Conservation (phyloP, 352 stramenopile genomes). For the Pythium scleroteichum region DNA sequence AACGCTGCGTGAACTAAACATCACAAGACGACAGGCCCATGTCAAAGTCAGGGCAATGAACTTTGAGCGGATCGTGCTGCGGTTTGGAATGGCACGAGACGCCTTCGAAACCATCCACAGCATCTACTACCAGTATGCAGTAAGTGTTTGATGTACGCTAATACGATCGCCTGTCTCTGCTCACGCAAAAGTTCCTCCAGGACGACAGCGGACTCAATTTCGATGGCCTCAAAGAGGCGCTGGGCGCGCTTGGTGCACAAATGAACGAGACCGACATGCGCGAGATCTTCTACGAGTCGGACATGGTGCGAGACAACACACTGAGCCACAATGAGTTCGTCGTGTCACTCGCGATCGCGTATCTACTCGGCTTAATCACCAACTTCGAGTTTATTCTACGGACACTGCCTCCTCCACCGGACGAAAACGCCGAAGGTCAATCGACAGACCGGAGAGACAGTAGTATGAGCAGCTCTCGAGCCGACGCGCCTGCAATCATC, state of each 20-base stretch:
- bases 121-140: slow-evolving; percentile 69
- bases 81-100: slow-evolving; percentile 62
- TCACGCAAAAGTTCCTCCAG: slow-evolving; percentile 28
- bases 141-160: slow-evolving; percentile 23
- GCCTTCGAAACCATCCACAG: slow-evolving; percentile 63
- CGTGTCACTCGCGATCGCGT: slow-evolving; percentile 80
- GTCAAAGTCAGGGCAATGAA: slow-evolving; percentile 54
- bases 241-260: slow-evolving; percentile 57
- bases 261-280: slow-evolving; percentile 71
- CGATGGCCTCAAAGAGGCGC: slow-evolving; percentile 59
- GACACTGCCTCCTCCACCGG: slow-evolving; percentile 11
- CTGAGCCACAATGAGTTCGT: slow-evolving; percentile 88
- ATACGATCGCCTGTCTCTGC: neutral
- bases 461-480: slow-evolving; percentile 8
- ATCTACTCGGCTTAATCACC: slow-evolving; percentile 79
- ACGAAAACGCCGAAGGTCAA: slow-evolving; percentile 19
- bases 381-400: slow-evolving; percentile 58
- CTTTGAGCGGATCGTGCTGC: slow-evolving; percentile 79
- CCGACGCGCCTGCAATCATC: slow-evolving; percentile 49
- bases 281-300: slow-evolving; percentile 88
- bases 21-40: slow-evolving; percentile 43
- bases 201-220: slow-evolving; percentile 58
- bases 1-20: slow-evolving; percentile 64
- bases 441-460: slow-evolving; percentile 16
- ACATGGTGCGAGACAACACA: slow-evolving; percentile 86